A percentile compares a stretch with the other conserved stretches of the same genome.
Evolutionary conservation across 169 alveolate genomes (phyloP).

Genomic region (Neospora caninum): DNA sequence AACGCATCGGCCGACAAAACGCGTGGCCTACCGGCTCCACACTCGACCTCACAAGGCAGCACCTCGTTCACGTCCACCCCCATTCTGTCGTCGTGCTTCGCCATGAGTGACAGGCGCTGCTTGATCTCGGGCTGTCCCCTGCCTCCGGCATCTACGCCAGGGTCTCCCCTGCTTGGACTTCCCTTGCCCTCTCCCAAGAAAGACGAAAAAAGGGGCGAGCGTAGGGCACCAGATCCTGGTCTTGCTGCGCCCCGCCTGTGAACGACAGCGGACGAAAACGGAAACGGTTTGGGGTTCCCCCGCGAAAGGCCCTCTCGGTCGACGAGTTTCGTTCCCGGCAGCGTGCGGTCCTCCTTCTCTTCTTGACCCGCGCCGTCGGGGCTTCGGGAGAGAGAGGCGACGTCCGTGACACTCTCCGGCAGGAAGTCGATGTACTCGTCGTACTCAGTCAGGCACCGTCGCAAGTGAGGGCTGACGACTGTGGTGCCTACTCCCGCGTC

Average conservation of each 20-base stretch:
- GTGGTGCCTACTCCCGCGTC: neutral
- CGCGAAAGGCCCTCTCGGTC: too few species aligned
- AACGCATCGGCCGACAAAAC: neutral
- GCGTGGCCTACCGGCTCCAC: neutral
- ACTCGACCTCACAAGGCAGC: too few species aligned
- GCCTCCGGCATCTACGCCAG: neutral
- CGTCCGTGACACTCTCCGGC: constrained; percentile 1
- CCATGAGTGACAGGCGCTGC: too few species aligned
- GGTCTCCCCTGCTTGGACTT: neutral
- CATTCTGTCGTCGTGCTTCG: too few species aligned
- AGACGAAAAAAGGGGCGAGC: neutral
- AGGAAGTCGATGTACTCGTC: constrained; percentile 2
- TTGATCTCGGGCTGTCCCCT: neutral
- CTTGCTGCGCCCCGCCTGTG: neutral
- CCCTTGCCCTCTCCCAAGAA: neutral
- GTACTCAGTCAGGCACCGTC: constrained; percentile 13
- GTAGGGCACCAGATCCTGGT: neutral
- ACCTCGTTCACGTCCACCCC: too few species aligned
- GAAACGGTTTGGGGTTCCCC: neutral
- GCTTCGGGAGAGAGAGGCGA: neutral
- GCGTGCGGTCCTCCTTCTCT: too few species aligned
- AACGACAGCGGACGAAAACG: neutral
- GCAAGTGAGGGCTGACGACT: constrained; percentile 2
- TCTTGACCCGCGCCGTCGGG: neutral
- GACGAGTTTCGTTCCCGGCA: too few species aligned